A percentile compares a stretch with the other conserved stretches of the same genome.
These are phyloP conservation scores for Artemisia tridentata DNA, from an alignment of 129 eudicot species.

Conservation along the genomic window DNA sequence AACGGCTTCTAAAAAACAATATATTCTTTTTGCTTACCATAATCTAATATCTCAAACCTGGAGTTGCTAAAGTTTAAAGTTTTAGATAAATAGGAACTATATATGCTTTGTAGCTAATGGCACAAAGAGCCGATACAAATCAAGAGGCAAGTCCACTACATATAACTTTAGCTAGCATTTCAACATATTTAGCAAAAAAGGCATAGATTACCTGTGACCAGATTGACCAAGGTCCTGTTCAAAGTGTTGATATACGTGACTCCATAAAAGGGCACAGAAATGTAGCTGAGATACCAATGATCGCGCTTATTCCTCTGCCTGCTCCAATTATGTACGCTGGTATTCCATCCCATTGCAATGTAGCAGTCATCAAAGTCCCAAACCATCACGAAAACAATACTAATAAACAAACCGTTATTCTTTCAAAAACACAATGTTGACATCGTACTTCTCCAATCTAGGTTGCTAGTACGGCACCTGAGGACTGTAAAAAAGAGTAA, in stretches of 20 bases:
- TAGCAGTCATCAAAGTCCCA: constrained; percentile 94
- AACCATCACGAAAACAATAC: constrained; percentile 39
- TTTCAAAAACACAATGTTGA: not conserved
- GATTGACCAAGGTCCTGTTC: constrained; percentile 94
- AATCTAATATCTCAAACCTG: no score
- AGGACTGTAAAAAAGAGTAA: no score
- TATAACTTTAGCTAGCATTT: not conserved
- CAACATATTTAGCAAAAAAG: not conserved
- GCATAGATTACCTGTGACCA: constrained; percentile 74
- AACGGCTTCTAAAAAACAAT: no score
- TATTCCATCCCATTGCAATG: constrained; percentile 96
- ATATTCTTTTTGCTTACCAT: no score
- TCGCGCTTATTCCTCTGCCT: no score
- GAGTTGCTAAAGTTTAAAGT: no score
- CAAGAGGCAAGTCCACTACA: constrained; percentile 83
- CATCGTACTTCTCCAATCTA: not conserved
- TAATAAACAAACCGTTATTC: not conserved
- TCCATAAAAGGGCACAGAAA: constrained; percentile 70
- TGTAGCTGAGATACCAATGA: constrained; percentile 80
- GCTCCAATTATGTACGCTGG: no score
- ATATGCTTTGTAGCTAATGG: no score
- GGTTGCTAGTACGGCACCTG: constrained; percentile 35
- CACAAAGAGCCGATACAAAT: constrained; percentile 86
- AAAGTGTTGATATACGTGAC: constrained; percentile 65
- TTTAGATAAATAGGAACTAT: no score